Evolutionary conservation across 176 grass and related monocot species (phyloP).

Genomic region (Saccharum spontaneum): DNA sequence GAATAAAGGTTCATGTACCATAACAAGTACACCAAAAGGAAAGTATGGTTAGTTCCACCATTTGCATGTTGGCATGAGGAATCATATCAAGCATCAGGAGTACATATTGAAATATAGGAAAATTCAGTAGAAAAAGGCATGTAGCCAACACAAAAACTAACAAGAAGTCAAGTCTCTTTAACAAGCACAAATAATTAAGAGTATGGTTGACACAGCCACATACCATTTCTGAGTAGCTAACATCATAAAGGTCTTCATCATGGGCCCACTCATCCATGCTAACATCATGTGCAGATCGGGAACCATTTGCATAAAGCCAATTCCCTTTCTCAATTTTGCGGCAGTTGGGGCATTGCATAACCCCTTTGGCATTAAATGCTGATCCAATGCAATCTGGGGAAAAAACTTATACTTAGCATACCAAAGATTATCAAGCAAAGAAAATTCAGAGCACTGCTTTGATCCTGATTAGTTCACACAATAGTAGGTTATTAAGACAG

Average conservation of each 20-base stretch:
- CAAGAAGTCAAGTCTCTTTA: not conserved
- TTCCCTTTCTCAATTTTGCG: constrained; percentile 96
- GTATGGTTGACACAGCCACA: not conserved
- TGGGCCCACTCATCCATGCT: constrained; percentile 83
- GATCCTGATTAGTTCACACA: not conserved
- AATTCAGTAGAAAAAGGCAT: constrained; percentile 1
- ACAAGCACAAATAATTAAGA: constrained; percentile 17
- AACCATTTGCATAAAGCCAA: constrained; percentile 89
- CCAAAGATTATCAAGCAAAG: not conserved
- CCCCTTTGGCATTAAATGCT: constrained; percentile 97
- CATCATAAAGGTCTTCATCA: constrained; percentile 92
- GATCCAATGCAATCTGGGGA: constrained; percentile 93
- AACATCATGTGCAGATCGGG: constrained; percentile 49
- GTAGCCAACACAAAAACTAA: not conserved
- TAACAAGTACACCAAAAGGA: constrained; percentile 6
- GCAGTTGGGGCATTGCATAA: constrained; percentile 99
- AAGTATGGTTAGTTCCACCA: constrained; percentile 17
- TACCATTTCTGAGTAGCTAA: constrained; percentile 84
- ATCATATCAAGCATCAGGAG: constrained; percentile 5
- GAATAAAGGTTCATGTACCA: not conserved
- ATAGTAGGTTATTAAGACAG: not conserved
- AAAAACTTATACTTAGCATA: constrained; percentile 24
- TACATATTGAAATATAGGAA: constrained; percentile 6
- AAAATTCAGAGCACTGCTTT: constrained; percentile 6
- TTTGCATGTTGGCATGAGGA: not conserved